Conservation (phyloP, 371 early-diverging fungal species). For the Haplosporangium sp. region DNA sequence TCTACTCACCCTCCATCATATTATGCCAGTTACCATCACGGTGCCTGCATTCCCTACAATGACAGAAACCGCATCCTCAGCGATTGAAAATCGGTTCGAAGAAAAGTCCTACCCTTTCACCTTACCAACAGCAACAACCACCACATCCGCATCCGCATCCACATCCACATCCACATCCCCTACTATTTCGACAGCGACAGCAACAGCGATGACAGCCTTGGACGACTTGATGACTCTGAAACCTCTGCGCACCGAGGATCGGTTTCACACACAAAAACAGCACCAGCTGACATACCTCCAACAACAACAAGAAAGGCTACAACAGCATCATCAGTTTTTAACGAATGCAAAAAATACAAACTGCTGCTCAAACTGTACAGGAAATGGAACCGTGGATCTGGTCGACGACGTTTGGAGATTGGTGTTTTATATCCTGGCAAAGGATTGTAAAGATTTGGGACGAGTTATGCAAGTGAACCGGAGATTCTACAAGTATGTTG, state of each 20-base stretch:
- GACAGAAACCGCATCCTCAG: no score
- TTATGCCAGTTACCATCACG: no score
- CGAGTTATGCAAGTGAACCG: conserved; percentile 39
- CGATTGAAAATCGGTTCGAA: no score
- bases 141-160: no score
- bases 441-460: conserved; percentile 34
- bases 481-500: conserved; percentile 32
- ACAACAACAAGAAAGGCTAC: conserved; percentile 10
- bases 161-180: no score
- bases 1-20: not conserved
- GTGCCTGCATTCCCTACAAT: no score
- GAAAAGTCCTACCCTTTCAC: no score
- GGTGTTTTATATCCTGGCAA: conserved; percentile 34
- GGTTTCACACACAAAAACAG: conserved; percentile 7
- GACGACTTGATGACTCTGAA: no score
- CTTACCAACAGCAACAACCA: no score
- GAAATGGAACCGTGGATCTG: conserved; percentile 6
- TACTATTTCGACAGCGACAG: no score
- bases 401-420: conserved; percentile 49
- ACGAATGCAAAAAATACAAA: not conserved
- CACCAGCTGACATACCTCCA: conserved; percentile 15
- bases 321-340: conserved; percentile 6
- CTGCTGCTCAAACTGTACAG: no score
- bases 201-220: no score
- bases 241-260: not conserved